Evolutionary conservation across 768 basidiomycete species (phyloP).

Genomic region (Paxillus ammoniavirescens): DNA sequence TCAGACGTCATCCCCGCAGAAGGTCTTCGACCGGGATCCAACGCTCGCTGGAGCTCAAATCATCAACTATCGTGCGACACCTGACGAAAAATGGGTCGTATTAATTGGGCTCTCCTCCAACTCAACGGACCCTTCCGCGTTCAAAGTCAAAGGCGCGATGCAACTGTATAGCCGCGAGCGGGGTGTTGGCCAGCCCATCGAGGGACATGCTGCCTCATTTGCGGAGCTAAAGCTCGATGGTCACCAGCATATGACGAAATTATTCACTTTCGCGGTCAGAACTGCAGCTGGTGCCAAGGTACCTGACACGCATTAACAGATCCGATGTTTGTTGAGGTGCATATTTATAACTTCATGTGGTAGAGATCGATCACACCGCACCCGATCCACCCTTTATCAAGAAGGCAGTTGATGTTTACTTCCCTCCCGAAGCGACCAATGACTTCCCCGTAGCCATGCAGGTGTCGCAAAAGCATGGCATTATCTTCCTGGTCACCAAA

Average conservation of each 20-base stretch:
- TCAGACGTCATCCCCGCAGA: constrained; percentile 76
- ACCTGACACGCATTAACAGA: constrained; percentile 19
- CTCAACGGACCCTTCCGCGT: constrained; percentile 87
- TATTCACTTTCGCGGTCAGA: constrained; percentile 94
- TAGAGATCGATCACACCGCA: constrained; percentile 95
- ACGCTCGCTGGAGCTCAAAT: constrained; percentile 95
- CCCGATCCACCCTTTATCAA: constrained; percentile 92
- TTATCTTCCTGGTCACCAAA: constrained; percentile 96
- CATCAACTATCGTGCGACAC: constrained; percentile 93
- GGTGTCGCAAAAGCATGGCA: constrained; percentile 94
- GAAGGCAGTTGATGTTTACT: constrained; percentile 98
- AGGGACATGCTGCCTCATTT: constrained; percentile 97
- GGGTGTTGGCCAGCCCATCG: constrained; percentile 94
- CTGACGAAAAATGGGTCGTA: constrained; percentile 97
- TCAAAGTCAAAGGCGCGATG: constrained; percentile 99
- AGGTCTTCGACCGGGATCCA: constrained; percentile 95
- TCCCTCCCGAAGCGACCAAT: constrained; percentile 96
- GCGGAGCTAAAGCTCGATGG: constrained; percentile 91
- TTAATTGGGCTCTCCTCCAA: constrained; percentile 94
- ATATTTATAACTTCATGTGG: constrained; percentile 80
- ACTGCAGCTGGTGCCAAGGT: constrained; percentile 99
- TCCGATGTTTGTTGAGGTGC: constrained; percentile 6
- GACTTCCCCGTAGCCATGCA: constrained; percentile 99
- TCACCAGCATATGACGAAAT: constrained; percentile 77
- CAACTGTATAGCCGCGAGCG: constrained; percentile 94